Percentiles rank a stretch among this genome's conserved stretches.
phyloP scores from a whole-genome alignment of 2,329 filamentous ascomycete species.

The Sphaerulina populicola region DNA sequence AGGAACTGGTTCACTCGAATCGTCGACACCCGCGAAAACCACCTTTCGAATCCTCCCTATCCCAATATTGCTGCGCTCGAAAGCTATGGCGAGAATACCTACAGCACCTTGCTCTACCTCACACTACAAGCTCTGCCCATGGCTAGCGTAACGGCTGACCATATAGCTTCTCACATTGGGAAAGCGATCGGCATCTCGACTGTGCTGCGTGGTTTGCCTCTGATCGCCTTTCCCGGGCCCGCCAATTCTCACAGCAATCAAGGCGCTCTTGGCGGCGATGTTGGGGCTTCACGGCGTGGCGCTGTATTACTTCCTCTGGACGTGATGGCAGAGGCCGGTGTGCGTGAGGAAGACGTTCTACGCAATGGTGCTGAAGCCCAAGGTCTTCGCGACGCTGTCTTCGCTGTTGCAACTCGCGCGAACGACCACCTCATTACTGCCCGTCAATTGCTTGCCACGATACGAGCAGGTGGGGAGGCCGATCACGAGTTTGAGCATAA shows the following conservation, averaged over 20 bases:
- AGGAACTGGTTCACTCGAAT: conserved; percentile 56
- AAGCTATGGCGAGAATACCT: conserved; percentile 87
- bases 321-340: conserved; percentile 70
- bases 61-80: conserved; percentile 65
- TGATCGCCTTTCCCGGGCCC: conserved; percentile 71
- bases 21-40: conserved; percentile 70
- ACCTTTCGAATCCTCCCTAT: conserved; percentile 77
- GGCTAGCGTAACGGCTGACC: conserved; percentile 75
- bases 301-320: conserved; percentile 77
- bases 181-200: conserved; percentile 86
- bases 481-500: conserved; percentile 86
- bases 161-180: conserved; percentile 88
- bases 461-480: conserved; percentile 63
- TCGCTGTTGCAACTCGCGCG: conserved; percentile 82
- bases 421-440: conserved; percentile 95
- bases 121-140: conserved; percentile 72
- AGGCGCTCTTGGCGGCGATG: conserved; percentile 34
- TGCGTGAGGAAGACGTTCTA: conserved; percentile 85
- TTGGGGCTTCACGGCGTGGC: conserved; percentile 46
- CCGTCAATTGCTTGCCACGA: conserved; percentile 76
- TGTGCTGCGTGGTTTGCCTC: conserved; percentile 74
- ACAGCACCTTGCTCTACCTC: conserved; percentile 84
- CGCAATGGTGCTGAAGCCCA: conserved; percentile 67
- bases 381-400: conserved; percentile 81
- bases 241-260: conserved; percentile 50